A percentile compares a stretch with the other conserved stretches of the same genome.
Conservation (phyloP, 2,329 filamentous ascomycete genomes). For the Arthrobotrys musiformis region DNA sequence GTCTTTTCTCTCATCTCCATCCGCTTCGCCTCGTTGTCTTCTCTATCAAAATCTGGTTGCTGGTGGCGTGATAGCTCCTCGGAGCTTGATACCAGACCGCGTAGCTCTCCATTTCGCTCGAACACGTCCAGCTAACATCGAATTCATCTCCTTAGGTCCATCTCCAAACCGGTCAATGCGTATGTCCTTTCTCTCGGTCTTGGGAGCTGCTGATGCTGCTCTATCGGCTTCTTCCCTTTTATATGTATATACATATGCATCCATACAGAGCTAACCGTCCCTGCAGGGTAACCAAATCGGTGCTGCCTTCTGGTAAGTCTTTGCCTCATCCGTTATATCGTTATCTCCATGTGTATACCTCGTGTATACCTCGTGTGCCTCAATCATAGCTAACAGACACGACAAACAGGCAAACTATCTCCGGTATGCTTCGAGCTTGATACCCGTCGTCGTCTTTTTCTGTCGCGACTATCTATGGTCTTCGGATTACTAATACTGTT, state of each 20-base stretch:
- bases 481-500: not conserved
- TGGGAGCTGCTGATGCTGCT: not conserved
- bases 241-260: not conserved
- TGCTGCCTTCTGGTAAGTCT: slow-evolving; percentile 98
- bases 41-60: not conserved
- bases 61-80: slow-evolving; percentile 13
- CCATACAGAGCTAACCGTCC: slow-evolving; percentile 54
- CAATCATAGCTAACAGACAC: slow-evolving; percentile 29
- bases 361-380: not conserved
- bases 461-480: not conserved
- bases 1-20: not conserved
- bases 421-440: slow-evolving; percentile 61
- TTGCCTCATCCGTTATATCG: slow-evolving; percentile 19
- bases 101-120: slow-evolving; percentile 14
- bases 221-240: slow-evolving; percentile 22
- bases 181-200: slow-evolving; percentile 67
- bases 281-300: slow-evolving; percentile 98
- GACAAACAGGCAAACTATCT: slow-evolving; percentile 68
- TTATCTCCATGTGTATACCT: not conserved
- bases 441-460: not conserved
- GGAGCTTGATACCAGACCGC: slow-evolving; percentile 9
- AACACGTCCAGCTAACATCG: slow-evolving; percentile 45
- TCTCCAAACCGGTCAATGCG: slow-evolving; percentile 99
- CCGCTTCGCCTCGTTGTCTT: not conserved
- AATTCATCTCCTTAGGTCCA: slow-evolving; percentile 68